Conservation (phyloP, 768 basidiomycete species). For the Tylopilus sp. region DNA sequence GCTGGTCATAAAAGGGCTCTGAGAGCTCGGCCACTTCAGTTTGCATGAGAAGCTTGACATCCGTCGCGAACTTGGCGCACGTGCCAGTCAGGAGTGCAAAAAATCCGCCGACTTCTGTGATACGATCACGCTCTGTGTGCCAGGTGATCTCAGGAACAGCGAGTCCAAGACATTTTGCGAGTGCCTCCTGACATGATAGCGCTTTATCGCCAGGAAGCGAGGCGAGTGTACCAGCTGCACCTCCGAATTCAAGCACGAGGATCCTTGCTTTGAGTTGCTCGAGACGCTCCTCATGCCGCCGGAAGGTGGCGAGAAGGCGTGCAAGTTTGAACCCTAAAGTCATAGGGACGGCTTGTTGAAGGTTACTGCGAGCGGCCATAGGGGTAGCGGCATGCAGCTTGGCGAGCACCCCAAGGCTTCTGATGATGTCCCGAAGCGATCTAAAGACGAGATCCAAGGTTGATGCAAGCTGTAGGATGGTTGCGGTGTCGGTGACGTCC, state of each 20-base stretch:
- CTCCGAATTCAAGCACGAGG: constrained; percentile 42
- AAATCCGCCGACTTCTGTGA: constrained; percentile 41
- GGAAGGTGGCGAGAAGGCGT: constrained; percentile 41
- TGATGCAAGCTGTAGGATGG: constrained; percentile 39
- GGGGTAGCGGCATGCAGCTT: constrained; percentile 34
- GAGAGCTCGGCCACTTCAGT: constrained; percentile 45
- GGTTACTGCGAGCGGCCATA: constrained; percentile 46
- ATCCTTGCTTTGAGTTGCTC: constrained; percentile 35
- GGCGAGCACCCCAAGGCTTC: constrained; percentile 29
- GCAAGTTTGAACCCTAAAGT: constrained; percentile 47
- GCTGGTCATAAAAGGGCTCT: constrained; percentile 41
- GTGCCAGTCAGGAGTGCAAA: constrained; percentile 44
- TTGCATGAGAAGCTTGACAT: constrained; percentile 46
- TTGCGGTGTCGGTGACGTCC: constrained; percentile 50
- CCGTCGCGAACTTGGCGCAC: constrained; percentile 44
- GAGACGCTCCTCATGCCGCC: constrained; percentile 38
- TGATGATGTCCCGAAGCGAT: constrained; percentile 29
- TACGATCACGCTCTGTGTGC: constrained; percentile 44
- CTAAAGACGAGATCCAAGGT: constrained; percentile 35
- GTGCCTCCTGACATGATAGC: constrained; percentile 23
- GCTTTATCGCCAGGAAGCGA: constrained; percentile 38
- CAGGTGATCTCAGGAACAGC: constrained; percentile 28
- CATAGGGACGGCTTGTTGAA: constrained; percentile 49
- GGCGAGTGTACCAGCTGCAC: constrained; percentile 45
- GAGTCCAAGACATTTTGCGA: constrained; percentile 19